phyloP scores from a whole-genome alignment of 345 rosid species.

The Citropsis articulata region DNA sequence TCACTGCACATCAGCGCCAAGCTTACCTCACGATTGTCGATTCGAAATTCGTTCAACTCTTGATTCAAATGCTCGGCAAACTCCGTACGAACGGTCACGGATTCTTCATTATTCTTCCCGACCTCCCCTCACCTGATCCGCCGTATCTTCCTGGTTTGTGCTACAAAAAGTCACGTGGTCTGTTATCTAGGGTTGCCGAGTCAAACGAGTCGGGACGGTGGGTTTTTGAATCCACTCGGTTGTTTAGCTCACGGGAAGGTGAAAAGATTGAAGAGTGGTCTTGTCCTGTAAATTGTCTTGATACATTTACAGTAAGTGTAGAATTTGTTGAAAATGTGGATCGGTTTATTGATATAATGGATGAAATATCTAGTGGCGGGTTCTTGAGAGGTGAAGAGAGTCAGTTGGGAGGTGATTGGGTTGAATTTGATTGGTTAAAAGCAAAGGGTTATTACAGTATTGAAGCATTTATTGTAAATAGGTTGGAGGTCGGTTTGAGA shows the following conservation, averaged over 20 bases:
- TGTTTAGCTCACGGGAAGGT: conserved; percentile 70
- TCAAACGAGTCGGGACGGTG: conserved; percentile 45
- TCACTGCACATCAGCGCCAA: conserved; percentile 70
- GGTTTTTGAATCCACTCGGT: conserved; percentile 55
- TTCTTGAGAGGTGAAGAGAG: conserved; percentile 78
- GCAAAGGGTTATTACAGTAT: conserved; percentile 77
- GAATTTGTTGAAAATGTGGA: conserved; percentile 60
- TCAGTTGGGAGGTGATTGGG: conserved; percentile 75
- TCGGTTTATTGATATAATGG: conserved; percentile 66
- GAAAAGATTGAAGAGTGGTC: conserved; percentile 49
- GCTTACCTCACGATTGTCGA: conserved; percentile 70
- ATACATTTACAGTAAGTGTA: conserved; percentile 55
- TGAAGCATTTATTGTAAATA: conserved; percentile 77
- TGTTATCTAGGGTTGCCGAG: conserved; percentile 63
- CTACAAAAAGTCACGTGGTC: conserved; percentile 69
- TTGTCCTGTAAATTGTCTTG: conserved; percentile 50
- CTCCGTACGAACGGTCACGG: conserved; percentile 59
- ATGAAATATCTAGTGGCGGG: conserved; percentile 56
- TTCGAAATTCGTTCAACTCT: conserved; percentile 51
- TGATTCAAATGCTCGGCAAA: conserved; percentile 72
- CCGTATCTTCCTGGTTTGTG: conserved; percentile 70
- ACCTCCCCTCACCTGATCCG: conserved; percentile 59
- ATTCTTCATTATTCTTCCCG: conserved; percentile 80
- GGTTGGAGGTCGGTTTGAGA: conserved; percentile 85
- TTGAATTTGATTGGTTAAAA: conserved; percentile 84